Percentiles rank a stretch among this genome's conserved stretches.
phyloP scores from a whole-genome alignment of 495 filamentous ascomycete genomes.

The Aspergillus nanangensis region DNA sequence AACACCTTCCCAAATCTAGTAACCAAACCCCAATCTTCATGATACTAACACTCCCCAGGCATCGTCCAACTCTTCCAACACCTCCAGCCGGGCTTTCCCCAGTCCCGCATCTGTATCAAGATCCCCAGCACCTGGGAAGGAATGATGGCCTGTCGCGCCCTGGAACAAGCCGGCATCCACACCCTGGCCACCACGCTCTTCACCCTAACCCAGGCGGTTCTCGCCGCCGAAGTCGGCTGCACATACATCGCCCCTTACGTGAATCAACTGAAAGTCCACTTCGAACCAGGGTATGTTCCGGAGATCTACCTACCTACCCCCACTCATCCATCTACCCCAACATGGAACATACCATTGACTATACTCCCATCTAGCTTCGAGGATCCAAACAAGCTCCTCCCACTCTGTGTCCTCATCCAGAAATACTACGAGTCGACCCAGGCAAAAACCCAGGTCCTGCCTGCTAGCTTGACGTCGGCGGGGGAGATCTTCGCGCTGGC shows the following conservation, averaged over 20 bases:
- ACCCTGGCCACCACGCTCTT: slow-evolving; percentile 62
- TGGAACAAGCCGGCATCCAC: slow-evolving; percentile 46
- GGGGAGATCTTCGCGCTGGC: slow-evolving; percentile 55
- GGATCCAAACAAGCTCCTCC: slow-evolving; percentile 39
- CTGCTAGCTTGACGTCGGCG: slow-evolving; percentile 51
- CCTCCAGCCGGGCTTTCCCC: slow-evolving; percentile 43
- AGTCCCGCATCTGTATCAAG: slow-evolving; percentile 56
- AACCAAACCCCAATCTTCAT: background rate
- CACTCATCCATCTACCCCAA: too few relatives aligned
- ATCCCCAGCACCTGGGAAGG: slow-evolving; percentile 63
- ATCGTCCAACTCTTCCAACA: slow-evolving; percentile 44
- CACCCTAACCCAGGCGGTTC: slow-evolving; percentile 50
- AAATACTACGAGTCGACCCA: slow-evolving; percentile 42
- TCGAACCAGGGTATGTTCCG: slow-evolving; percentile 43
- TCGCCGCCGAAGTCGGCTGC: slow-evolving; percentile 53
- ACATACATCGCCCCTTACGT: slow-evolving; percentile 60
- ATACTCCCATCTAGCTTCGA: slow-evolving; percentile 12
- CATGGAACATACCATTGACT: background rate
- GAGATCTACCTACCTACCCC: background rate
- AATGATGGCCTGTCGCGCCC: slow-evolving; percentile 53
- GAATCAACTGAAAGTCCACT: slow-evolving; percentile 60
- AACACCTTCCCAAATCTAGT: too few relatives aligned
- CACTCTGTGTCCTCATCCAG: slow-evolving; percentile 49
- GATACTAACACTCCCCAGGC: slow-evolving; percentile 23
- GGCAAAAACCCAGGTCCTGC: slow-evolving; percentile 47